Base-by-base conservation (phyloP, 2,329 filamentous ascomycete genomes). In the Aquanectria penicillioides region DNA sequence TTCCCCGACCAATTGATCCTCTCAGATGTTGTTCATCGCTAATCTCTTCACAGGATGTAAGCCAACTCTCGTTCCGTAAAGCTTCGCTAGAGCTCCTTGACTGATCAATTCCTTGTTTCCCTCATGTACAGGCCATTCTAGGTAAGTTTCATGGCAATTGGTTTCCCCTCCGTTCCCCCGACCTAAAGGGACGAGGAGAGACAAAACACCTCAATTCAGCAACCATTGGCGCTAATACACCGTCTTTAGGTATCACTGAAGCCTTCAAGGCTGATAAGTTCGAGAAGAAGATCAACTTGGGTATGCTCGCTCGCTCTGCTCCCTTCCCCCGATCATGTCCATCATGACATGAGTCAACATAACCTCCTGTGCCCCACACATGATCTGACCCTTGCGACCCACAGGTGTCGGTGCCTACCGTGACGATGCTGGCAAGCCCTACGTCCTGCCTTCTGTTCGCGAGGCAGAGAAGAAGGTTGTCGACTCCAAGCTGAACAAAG, bases 261-360 rank as follows among this genome's bases (percentile, higher is more conserved):
- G 95, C 95, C 62, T 99, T 95, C 91, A 99, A 98, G 86, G 94
- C 94, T 79, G 95, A 99, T 78, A 86, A 84, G 73, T 94, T 96
- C 80, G 83, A 88, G 64, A 88, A 97, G 83, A 99, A 98, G 89
- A 98, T 99, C 85, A 98, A 98, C 84, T 84, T 99, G 62, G 95
- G 91, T 91, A 81, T 73, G 85, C 71, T 56, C 49, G 85, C 71
- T 56, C 49, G 61, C 50, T 54, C 29, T 58, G 48, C 48, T 46
- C 47, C 51, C 53, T 43, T 7, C 23, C 28, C 25, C 33, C 62
- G 40, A 51, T 58, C 33, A 54, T 65, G 53, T 49, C 59, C 49
- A 41, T 58, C 55, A 47, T 47, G 47, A 51, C 47, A 57, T 52
- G 47, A 52, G 55, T 58, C 48, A 47, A 58, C 17, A 26, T 18